Evolutionary conservation across 2,329 filamentous ascomycete species (phyloP).

Genomic region (Sclerotinia nivalis): DNA sequence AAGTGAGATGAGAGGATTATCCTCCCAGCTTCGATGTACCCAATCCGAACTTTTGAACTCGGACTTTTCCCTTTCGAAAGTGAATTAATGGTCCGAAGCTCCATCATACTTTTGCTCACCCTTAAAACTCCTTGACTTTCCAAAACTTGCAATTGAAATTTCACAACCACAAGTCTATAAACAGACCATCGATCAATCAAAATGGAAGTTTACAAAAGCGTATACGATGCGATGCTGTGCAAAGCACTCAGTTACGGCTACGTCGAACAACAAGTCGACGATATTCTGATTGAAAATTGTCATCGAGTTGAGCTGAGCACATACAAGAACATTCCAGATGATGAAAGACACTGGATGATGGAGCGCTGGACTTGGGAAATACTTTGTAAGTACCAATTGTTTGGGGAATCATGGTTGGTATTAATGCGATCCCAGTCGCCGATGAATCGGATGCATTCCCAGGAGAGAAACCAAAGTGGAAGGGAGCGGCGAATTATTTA

Average conservation of each 20-base stretch:
- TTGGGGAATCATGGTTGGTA: background rate
- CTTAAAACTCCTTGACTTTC: background rate
- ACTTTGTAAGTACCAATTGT: background rate
- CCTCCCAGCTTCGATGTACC: background rate
- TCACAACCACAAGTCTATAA: background rate
- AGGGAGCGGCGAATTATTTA: background rate
- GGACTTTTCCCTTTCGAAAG: background rate
- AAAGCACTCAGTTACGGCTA: constrained; percentile 5
- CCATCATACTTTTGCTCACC: too few species aligned
- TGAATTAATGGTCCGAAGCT: background rate
- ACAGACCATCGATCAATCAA: background rate
- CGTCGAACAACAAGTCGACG: background rate
- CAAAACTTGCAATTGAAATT: background rate
- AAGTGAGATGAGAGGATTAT: background rate
- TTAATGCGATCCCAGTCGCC: background rate
- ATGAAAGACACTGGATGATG: background rate
- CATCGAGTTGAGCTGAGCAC: background rate
- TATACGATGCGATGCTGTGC: background rate
- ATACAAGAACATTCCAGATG: background rate
- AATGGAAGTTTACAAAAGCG: background rate
- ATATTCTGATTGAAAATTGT: background rate
- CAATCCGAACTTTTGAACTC: background rate
- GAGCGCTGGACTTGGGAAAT: constrained; percentile 4
- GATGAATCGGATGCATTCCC: background rate
- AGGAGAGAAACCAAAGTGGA: background rate